Evolutionary conservation across 2,329 filamentous ascomycete genomes (phyloP).

Genomic region (Aureobasidium sp.): DNA sequence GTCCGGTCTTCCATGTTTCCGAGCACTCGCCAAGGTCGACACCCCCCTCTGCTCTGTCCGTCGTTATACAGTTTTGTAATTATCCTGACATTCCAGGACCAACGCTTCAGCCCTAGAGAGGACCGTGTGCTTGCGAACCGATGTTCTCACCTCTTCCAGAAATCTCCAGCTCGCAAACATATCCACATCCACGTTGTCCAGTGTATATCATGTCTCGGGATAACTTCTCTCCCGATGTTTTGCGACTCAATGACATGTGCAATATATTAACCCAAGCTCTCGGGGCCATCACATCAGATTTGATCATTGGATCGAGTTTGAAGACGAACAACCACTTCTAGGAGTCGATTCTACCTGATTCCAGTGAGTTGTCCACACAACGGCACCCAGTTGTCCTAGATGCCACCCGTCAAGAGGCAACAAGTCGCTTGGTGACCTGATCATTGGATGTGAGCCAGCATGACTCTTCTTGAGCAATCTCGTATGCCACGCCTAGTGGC

Average conservation of each 20-base stretch:
- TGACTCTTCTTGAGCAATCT: constrained; percentile 1
- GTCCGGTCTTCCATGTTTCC: background rate
- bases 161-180: background rate
- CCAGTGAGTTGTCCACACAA: background rate
- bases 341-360: background rate
- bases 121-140: background rate
- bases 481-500: background rate
- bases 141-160: constrained; percentile 2
- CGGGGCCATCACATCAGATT: background rate
- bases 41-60: background rate
- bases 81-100: background rate
- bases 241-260: background rate
- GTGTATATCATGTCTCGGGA: background rate
- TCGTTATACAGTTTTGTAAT: background rate
- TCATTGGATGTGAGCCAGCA: background rate
- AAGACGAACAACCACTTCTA: background rate
- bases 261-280: background rate
- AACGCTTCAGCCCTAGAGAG: background rate
- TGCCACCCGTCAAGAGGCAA: background rate
- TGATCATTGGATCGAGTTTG: background rate
- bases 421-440: background rate
- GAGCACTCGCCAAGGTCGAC: background rate
- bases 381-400: too few species aligned
- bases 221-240: background rate
- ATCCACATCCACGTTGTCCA: constrained; percentile 5